Evolutionary conservation across 768 basidiomycete species (phyloP).

Genomic region (Leccinum longicurvipes): DNA sequence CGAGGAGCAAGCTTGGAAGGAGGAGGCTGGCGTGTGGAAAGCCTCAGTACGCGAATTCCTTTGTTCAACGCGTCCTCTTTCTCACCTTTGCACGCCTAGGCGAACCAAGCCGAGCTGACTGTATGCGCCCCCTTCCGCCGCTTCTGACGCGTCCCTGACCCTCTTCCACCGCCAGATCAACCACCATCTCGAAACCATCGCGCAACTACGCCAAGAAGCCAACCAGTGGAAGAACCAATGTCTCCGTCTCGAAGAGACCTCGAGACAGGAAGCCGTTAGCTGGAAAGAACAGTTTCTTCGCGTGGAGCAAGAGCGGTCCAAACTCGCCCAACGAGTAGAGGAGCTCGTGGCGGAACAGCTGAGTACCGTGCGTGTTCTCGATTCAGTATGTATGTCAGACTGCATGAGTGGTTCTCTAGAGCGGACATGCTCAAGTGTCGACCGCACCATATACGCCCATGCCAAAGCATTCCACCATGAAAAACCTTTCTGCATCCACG

Average conservation of each 20-base stretch:
- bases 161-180: constrained; percentile 40
- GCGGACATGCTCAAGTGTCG: constrained; percentile 13
- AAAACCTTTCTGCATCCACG: constrained; percentile 31
- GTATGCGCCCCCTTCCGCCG: constrained; percentile 33
- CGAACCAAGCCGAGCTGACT: constrained; percentile 54
- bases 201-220: constrained; percentile 60
- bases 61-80: constrained; percentile 8
- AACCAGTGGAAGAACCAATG: constrained; percentile 73
- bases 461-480: constrained; percentile 16
- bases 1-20: constrained; percentile 49
- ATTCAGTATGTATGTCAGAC: not conserved
- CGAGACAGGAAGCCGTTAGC: constrained; percentile 50
- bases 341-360: constrained; percentile 53
- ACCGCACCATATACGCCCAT: constrained; percentile 35
- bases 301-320: constrained; percentile 65
- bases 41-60: constrained; percentile 43
- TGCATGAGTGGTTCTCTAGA: constrained; percentile 10
- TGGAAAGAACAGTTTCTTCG: constrained; percentile 82
- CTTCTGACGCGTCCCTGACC: not conserved
- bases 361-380: constrained; percentile 35
- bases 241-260: constrained; percentile 43
- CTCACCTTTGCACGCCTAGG: constrained; percentile 31
- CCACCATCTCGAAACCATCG: constrained; percentile 58
- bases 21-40: constrained; percentile 39
- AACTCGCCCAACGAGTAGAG: constrained; percentile 53